These are phyloP conservation scores for Tolypocladium album DNA, from an alignment of 2,329 filamentous ascomycete genomes.

Conservation along the genomic window DNA sequence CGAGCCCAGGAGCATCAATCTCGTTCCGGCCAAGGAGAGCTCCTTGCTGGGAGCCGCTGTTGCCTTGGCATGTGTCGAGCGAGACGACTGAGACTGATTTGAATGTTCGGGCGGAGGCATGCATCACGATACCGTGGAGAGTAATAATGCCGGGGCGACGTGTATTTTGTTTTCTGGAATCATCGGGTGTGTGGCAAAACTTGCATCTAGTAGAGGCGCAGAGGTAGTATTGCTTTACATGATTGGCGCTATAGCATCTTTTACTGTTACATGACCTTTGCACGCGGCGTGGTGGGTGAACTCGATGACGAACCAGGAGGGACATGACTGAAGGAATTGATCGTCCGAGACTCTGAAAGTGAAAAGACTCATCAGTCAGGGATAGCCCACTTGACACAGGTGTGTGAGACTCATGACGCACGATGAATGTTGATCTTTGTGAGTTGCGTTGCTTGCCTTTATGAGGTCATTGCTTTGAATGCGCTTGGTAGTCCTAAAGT, in stretches of 20 bases:
- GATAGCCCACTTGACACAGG: background rate
- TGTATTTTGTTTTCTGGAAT: background rate
- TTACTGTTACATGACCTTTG: conserved; percentile 2
- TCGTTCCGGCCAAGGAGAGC: conserved; percentile 63
- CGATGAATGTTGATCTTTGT: background rate
- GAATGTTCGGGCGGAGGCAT: background rate
- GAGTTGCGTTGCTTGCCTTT: background rate
- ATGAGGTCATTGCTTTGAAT: background rate
- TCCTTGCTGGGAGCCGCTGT: conserved; percentile 68
- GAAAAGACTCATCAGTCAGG: background rate
- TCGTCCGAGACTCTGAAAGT: background rate
- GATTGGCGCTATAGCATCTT: background rate
- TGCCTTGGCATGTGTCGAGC: conserved; percentile 40
- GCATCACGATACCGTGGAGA: background rate
- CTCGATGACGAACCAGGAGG: background rate
- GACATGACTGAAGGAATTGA: background rate
- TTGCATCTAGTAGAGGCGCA: conserved; percentile 9
- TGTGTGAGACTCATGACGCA: background rate
- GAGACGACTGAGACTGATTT: background rate
- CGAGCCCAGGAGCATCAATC: conserved; percentile 36
- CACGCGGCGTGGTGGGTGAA: background rate
- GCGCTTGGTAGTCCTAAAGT: background rate
- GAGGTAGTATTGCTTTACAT: conserved; percentile 7
- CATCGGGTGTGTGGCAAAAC: conserved; percentile 4
- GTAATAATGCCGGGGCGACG: background rate